Evolutionary conservation across 805 yeast genomes (phyloP).

Genomic region (Kodamaea restingae): DNA sequence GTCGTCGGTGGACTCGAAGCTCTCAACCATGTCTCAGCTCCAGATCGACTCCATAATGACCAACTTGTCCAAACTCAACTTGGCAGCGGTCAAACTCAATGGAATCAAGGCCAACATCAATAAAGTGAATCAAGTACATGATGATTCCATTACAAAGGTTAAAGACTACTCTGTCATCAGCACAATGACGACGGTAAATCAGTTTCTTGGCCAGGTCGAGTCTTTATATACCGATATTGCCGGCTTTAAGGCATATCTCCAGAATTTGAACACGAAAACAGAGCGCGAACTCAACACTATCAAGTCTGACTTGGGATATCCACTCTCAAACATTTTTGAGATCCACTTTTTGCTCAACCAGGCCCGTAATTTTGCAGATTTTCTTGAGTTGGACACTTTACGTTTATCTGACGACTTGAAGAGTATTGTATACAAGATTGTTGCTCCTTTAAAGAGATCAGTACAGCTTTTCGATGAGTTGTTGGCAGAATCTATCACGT

Average conservation of each 20-base stretch:
- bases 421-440: conserved; percentile 57
- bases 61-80: conserved; percentile 49
- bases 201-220: conserved; percentile 67
- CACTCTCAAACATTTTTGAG: conserved; percentile 53
- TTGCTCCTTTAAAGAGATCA: conserved; percentile 42
- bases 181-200: conserved; percentile 62
- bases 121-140: conserved; percentile 47
- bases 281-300: conserved; percentile 39
- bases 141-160: conserved; percentile 56
- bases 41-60: conserved; percentile 55
- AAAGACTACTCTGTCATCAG: conserved; percentile 66
- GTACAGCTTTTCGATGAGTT: conserved; percentile 61
- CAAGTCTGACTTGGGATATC: conserved; percentile 30
- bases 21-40: conserved; percentile 63
- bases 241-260: conserved; percentile 49
- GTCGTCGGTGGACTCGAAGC: conserved; percentile 67
- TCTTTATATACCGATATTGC: conserved; percentile 60
- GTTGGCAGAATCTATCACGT: conserved; percentile 60
- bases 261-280: conserved; percentile 50
- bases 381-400: conserved; percentile 52
- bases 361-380: conserved; percentile 76
- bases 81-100: conserved; percentile 33
- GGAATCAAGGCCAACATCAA: conserved; percentile 38
- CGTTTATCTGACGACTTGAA: conserved; percentile 58
- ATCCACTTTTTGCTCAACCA: conserved; percentile 69